A percentile compares a stretch with the other conserved stretches of the same genome.
Evolutionary conservation across 1,284 basidiomycete species (phyloP).

Genomic region (Phaffia rhodozyma): DNA sequence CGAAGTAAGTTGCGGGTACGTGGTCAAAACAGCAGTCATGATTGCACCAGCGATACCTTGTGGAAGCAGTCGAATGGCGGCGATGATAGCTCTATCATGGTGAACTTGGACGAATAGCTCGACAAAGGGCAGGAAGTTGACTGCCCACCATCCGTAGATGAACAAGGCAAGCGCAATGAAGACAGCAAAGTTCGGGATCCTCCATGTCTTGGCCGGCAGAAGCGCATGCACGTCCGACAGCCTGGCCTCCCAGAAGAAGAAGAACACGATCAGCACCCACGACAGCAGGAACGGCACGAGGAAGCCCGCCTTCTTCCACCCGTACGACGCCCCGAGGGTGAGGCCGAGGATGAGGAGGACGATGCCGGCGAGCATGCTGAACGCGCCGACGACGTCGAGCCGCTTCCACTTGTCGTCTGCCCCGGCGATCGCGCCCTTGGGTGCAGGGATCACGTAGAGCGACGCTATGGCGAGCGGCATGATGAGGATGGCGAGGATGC

Average conservation of each 20-base stretch:
- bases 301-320: constrained; percentile 31
- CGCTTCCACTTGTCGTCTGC: constrained; percentile 31
- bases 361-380: constrained; percentile 28
- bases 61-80: constrained; percentile 31
- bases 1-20: constrained; percentile 28
- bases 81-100: constrained; percentile 29
- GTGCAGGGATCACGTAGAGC: constrained; percentile 15
- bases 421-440: constrained; percentile 27
- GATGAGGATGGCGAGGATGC: constrained; percentile 30
- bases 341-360: constrained; percentile 33
- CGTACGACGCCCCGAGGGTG: constrained; percentile 30
- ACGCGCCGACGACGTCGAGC: constrained; percentile 33
- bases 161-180: constrained; percentile 28
- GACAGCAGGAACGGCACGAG: constrained; percentile 30
- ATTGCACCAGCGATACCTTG: constrained; percentile 31
- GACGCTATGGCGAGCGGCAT: constrained; percentile 18
- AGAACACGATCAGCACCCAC: constrained; percentile 16
- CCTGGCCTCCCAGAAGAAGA: constrained; percentile 25
- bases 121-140: not conserved
- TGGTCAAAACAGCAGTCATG: constrained; percentile 27
- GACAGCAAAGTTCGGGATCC: constrained; percentile 32
- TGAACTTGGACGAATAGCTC: constrained; percentile 17
- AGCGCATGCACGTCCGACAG: constrained; percentile 29
- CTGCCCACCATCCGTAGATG: too few relatives aligned
- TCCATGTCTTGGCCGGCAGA: constrained; percentile 32